Conservation (phyloP, 2,329 filamentous ascomycete genomes). For the Pestalotiopsis fici region DNA sequence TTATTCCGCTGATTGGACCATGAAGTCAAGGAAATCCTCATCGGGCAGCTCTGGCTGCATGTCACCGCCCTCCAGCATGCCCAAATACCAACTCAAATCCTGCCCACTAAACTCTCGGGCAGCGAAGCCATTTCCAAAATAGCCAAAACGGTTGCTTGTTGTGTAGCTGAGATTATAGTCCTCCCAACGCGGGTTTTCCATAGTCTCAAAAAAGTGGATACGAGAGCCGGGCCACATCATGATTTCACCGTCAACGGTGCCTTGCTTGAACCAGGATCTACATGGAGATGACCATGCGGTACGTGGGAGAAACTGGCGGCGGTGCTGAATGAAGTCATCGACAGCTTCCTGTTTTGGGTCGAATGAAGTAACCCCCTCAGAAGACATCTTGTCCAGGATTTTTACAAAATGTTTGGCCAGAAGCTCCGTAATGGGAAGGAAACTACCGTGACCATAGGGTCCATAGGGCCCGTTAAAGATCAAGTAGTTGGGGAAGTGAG, state of each 20-base stretch:
- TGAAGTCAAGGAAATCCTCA: background rate
- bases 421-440: constrained; percentile 25
- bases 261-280: constrained; percentile 28
- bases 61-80: background rate
- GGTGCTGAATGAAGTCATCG: constrained; percentile 30
- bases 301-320: constrained; percentile 25
- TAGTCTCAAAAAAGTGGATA: constrained; percentile 26
- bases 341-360: constrained; percentile 23
- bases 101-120: constrained; percentile 6
- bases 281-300: constrained; percentile 25
- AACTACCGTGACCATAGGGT: constrained; percentile 25
- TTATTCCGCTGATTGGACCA: background rate
- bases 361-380: constrained; percentile 23
- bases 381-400: constrained; percentile 27
- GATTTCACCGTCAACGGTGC: constrained; percentile 22
- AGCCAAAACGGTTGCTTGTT: constrained; percentile 23
- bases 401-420: constrained; percentile 29
- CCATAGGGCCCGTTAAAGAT: constrained; percentile 27
- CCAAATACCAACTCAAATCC: constrained; percentile 13
- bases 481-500: constrained; percentile 16
- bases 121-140: constrained; percentile 25
- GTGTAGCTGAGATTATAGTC: constrained; percentile 23
- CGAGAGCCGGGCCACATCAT: constrained; percentile 27
- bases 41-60: constrained; percentile 2
- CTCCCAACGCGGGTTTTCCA: constrained; percentile 25